Percentiles rank a stretch among this genome's conserved stretches.
These are phyloP conservation scores for Casuarina glauca DNA, from an alignment of 306 rosid genomes.

Conservation along the genomic window DNA sequence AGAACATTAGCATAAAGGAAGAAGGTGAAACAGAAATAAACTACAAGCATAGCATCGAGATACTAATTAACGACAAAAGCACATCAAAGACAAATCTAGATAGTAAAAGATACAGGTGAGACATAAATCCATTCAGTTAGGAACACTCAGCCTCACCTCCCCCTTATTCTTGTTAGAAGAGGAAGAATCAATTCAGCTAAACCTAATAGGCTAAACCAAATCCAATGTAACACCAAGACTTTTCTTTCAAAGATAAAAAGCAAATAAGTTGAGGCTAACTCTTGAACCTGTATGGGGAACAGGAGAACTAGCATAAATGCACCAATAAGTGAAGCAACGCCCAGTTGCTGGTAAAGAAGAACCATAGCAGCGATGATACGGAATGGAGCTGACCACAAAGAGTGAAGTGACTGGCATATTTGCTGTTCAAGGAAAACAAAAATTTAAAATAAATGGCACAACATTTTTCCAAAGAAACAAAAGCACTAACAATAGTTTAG, in stretches of 20 bases:
- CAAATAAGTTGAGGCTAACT: slow-evolving; percentile 1
- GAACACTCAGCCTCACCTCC: neutral
- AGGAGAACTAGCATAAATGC: slow-evolving; percentile 57
- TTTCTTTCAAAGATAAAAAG: neutral
- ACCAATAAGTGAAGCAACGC: slow-evolving; percentile 83
- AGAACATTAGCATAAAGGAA: too few species aligned
- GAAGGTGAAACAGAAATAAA: neutral
- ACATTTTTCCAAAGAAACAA: neutral
- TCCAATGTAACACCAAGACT: neutral
- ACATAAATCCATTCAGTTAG: neutral
- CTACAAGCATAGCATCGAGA: too few species aligned
- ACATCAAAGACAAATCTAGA: neutral
- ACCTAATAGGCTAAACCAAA: neutral
- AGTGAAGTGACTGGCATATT: slow-evolving; percentile 75
- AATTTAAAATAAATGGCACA: slow-evolving; percentile 7
- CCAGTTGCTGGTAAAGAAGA: slow-evolving; percentile 90
- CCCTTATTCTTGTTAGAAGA: neutral
- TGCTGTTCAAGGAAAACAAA: slow-evolving; percentile 48
- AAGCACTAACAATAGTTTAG: neutral
- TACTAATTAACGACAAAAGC: neutral
- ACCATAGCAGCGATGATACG: slow-evolving; percentile 66
- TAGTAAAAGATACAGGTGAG: neutral
- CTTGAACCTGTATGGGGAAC: slow-evolving; percentile 74
- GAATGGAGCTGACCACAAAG: slow-evolving; percentile 86
- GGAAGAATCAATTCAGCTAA: neutral